phyloP scores from a whole-genome alignment of 805 yeast genomes.

The Myxozyma neglecta region DNA sequence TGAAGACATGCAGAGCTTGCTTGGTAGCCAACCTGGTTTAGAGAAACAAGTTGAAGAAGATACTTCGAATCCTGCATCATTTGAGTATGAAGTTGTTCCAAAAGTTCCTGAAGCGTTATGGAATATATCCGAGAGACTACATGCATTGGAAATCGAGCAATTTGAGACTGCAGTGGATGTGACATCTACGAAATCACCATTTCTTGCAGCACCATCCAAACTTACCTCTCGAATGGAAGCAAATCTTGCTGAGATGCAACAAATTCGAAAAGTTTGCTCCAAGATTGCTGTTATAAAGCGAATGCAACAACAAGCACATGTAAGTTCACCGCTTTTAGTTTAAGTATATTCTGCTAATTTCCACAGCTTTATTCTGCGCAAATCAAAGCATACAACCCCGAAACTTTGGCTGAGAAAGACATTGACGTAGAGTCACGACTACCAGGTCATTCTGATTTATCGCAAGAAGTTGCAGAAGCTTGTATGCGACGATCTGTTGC shows the following conservation, averaged over 20 bases:
- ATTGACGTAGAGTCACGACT: constrained; percentile 81
- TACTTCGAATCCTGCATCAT: constrained; percentile 24
- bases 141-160: constrained; percentile 22
- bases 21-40: neutral
- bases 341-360: neutral
- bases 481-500: constrained; percentile 69
- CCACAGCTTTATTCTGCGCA: constrained; percentile 51
- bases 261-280: constrained; percentile 81
- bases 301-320: constrained; percentile 70
- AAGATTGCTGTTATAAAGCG: constrained; percentile 84
- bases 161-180: constrained; percentile 34
- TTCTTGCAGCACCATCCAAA: constrained; percentile 53
- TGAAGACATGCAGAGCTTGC: neutral
- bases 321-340: neutral
- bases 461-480: constrained; percentile 60
- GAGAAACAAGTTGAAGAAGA: constrained; percentile 22
- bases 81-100: constrained; percentile 83
- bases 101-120: constrained; percentile 65
- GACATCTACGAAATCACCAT: constrained; percentile 43
- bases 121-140: constrained; percentile 12
- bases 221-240: constrained; percentile 58
- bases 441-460: constrained; percentile 59
- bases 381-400: constrained; percentile 66
- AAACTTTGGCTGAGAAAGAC: constrained; percentile 62
- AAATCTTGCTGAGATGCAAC: constrained; percentile 80